A percentile compares a stretch with the other conserved stretches of the same genome.
Evolutionary conservation across 192 early-diverging fungal genomes (phyloP).

Genomic region (Backusella tuberculispora): DNA sequence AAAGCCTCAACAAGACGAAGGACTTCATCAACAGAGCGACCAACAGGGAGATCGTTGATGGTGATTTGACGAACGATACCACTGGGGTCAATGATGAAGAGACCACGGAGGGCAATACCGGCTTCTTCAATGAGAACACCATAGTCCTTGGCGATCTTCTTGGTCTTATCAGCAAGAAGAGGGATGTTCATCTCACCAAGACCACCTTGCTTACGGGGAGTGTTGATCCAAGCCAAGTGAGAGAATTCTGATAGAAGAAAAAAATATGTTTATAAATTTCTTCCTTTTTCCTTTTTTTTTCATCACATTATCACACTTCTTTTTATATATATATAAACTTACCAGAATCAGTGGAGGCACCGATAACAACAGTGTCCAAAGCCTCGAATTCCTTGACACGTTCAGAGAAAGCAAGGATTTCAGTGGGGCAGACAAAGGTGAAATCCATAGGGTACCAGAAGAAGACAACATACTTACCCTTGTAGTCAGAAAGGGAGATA

Average conservation of each 20-base stretch:
- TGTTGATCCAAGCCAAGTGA: constrained; percentile 90
- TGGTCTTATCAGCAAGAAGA: constrained; percentile 67
- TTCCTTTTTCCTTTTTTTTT: neutral
- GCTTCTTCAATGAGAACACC: constrained; percentile 81
- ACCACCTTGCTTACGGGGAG: constrained; percentile 86
- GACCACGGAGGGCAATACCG: constrained; percentile 80
- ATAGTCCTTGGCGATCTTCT: constrained; percentile 87
- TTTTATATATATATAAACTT: neutral
- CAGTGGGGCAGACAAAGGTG: constrained; percentile 87
- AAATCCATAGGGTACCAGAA: constrained; percentile 81
- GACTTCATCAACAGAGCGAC: constrained; percentile 83
- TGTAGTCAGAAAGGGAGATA: constrained; percentile 60
- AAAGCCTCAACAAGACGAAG: constrained; percentile 91
- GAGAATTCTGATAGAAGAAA: constrained; percentile 62
- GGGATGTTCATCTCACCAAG: constrained; percentile 91
- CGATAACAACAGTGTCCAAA: constrained; percentile 76
- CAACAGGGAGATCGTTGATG: constrained; percentile 90
- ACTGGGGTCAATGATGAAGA: constrained; percentile 91
- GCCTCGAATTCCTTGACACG: constrained; percentile 79
- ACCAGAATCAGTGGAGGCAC: constrained; percentile 64
- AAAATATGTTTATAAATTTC: neutral
- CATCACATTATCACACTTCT: neutral
- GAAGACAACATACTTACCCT: constrained; percentile 59
- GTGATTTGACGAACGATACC: constrained; percentile 80
- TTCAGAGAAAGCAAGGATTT: constrained; percentile 91